Percentiles rank a stretch among this genome's conserved stretches.
phyloP scores from a whole-genome alignment of 306 rosid species.

The Malus sieversii region DNA sequence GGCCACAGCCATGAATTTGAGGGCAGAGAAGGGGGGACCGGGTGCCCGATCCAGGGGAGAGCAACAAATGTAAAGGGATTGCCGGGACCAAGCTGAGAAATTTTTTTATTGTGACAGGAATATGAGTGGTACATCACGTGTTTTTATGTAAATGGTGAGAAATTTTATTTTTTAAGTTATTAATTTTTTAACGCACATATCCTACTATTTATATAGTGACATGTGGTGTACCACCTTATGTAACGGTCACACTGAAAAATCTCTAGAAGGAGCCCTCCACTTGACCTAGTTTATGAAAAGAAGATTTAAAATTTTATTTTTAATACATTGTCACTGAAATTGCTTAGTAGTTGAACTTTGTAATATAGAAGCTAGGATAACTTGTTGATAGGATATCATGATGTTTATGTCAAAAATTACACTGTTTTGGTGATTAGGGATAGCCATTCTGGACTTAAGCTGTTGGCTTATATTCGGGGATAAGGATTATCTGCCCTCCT shows the following conservation, averaged over 20 bases:
- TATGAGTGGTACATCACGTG: fast-evolving
- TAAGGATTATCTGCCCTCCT: too few relatives aligned
- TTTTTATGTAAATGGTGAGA: too few relatives aligned
- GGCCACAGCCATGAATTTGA: conserved; percentile 9
- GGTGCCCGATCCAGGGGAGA: conserved; percentile 20
- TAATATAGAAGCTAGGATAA: too few relatives aligned
- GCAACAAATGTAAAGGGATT: not conserved
- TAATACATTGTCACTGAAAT: not conserved
- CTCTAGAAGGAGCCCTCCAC: not conserved
- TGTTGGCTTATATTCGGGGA: not conserved
- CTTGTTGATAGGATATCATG: not conserved
- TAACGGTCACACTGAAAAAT: too few relatives aligned
- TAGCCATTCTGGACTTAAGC: not conserved
- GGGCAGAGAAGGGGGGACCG: not conserved
- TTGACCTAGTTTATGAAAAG: not conserved
- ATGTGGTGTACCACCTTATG: fast-evolving
- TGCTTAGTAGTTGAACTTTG: too few relatives aligned
- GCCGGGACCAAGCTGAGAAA: not conserved
- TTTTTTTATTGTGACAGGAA: too few relatives aligned
- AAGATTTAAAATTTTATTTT: not conserved
- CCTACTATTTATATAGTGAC: too few relatives aligned
- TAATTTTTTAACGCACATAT: too few relatives aligned
- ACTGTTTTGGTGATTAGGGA: not conserved
- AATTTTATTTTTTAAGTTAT: too few relatives aligned
- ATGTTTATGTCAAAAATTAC: not conserved